A percentile compares a stretch with the other conserved stretches of the same genome.
Evolutionary conservation across 306 rosid species (phyloP).

Genomic region (Rubus idaeus): DNA sequence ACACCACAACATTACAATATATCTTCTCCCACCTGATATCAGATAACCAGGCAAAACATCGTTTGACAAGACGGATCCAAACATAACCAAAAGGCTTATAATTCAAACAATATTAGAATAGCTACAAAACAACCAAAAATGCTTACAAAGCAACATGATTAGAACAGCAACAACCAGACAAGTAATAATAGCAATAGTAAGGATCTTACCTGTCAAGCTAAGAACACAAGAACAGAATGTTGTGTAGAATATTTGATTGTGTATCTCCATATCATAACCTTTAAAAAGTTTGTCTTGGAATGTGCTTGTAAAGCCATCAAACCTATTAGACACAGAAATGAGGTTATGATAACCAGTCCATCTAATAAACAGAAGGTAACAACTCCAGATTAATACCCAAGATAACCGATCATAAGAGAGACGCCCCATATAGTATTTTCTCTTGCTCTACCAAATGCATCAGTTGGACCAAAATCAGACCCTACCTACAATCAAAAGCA

Average conservation of each 20-base stretch:
- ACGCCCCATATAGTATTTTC: conserved; percentile 96
- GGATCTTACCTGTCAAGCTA: conserved; percentile 75
- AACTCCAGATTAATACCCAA: conserved; percentile 64
- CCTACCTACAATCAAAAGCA: conserved; percentile 68
- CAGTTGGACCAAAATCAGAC: conserved; percentile 67
- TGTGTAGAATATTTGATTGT: conserved; percentile 95
- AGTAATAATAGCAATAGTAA: not conserved
- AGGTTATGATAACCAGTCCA: conserved; percentile 23
- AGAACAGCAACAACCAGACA: not conserved
- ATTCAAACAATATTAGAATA: conserved; percentile 1
- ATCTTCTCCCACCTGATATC: not conserved
- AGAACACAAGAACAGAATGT: conserved; percentile 86
- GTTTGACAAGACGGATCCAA: not conserved
- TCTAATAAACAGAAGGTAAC: conserved; percentile 18
- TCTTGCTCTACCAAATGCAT: conserved; percentile 75
- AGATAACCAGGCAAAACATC: not conserved
- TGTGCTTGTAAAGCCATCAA: conserved; percentile 98
- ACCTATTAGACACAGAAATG: conserved; percentile 34
- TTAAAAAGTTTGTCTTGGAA: conserved; percentile 93
- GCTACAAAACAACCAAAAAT: not conserved
- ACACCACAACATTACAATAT: not conserved
- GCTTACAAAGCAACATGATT: conserved; percentile 9
- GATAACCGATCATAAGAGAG: conserved; percentile 88
- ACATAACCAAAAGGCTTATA: not conserved
- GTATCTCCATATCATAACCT: conserved; percentile 98